These are phyloP conservation scores for Erodium texanum DNA, from an alignment of 441 rosid species.

Conservation along the genomic window DNA sequence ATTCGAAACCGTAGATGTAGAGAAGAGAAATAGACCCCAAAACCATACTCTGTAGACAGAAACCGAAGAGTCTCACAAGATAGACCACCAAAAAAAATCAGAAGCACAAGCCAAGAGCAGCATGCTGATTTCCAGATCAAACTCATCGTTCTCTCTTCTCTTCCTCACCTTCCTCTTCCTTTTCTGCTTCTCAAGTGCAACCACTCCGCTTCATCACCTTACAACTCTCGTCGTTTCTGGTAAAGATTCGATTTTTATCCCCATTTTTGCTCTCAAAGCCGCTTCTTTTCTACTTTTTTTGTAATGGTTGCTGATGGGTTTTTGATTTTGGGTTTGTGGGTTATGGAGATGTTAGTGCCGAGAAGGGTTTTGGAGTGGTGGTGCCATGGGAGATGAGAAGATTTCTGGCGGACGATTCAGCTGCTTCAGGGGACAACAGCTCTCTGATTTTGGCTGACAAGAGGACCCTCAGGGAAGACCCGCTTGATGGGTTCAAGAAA, in stretches of 20 bases:
- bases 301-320: not conserved
- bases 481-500: slow-evolving; percentile 21
- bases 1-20: not conserved
- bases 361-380: not conserved
- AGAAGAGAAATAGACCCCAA: no score
- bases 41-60: no score
- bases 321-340: not conserved
- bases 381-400: not conserved
- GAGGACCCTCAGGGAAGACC: slow-evolving; percentile 33
- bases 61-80: no score
- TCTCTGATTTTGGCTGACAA: slow-evolving; percentile 31
- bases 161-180: not conserved
- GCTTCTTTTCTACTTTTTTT: no score
- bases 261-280: not conserved
- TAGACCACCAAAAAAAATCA: no score
- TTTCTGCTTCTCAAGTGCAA: not conserved
- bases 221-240: not conserved
- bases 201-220: not conserved
- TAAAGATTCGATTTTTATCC: not conserved
- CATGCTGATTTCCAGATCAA: not conserved
- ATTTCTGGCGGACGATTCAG: not conserved
- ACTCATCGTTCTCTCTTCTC: not conserved
- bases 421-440: not conserved
- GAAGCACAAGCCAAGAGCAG: not conserved
- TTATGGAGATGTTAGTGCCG: not conserved